Evolutionary conservation across 495 filamentous ascomycete species (phyloP), one percentile per base, ranked within the genome.

Genomic region (Xylaria acuta): DNA sequence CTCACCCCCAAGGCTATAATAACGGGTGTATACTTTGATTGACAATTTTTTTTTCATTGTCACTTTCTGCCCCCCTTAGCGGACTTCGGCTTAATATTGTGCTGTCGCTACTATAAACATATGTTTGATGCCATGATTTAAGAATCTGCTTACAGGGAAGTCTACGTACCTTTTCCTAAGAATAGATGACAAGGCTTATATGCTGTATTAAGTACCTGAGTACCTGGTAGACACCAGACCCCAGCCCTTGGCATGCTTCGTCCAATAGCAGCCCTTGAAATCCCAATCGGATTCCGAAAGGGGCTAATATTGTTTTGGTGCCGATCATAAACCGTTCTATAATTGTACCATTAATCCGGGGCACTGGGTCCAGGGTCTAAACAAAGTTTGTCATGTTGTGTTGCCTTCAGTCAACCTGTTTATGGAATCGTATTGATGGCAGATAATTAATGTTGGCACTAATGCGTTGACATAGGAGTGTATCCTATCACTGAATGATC

Each of bases 341-440:
- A 69, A 69, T 45, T 60, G 67, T 59, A 60, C 56, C 38, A 47
- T 18, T 38, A 62, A 69, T 69, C 67, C 67, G 67, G 67, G 67
- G 67, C 53, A 60, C 38, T 49, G 67, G 67, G 27, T 56, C 49
- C 34, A 67, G 65, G 65, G 65, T 56, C 58, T 38, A 22, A 22
- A 16, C 7, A 60, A 34, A 60, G 32, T 30, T 16, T 41, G 11
- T 63, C 14, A n/a, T 27, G n/a, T 40, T 18, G 36, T 11, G 43
- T 41, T 63, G 34, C 25, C 38, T 27, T 38, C 18, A 22, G 34
- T 36, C 34, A 60, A 60, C 58, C 34, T 60, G 32, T 38, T 40
- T 38, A 20, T 22, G 34, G 20, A 5, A 38, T 38, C 25, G 9
- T 22, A 38, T n/a, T 40, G 56, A 60, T 34, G 27, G 14, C 20